These are phyloP conservation scores for Lactarius akahatsu DNA, from an alignment of 768 basidiomycete genomes.

Conservation along the genomic window DNA sequence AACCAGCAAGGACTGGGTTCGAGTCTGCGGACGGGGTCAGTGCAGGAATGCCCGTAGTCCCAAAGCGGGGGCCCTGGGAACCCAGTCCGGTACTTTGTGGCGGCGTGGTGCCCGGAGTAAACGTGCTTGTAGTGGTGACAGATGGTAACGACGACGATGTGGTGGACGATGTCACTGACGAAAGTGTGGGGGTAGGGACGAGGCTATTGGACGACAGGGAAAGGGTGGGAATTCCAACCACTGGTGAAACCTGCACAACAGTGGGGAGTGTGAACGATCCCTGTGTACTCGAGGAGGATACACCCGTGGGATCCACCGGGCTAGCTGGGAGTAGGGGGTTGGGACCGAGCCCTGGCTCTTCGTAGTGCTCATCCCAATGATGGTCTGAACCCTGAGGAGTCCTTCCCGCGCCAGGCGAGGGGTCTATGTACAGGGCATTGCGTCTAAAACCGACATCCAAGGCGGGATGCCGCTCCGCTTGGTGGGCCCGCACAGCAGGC, in stretches of 20 bases:
- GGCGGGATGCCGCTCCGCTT: constrained; percentile 3
- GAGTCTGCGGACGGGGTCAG: background rate
- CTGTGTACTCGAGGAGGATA: background rate
- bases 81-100: background rate
- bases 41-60: background rate
- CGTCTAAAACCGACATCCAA: background rate
- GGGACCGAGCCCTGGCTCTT: background rate
- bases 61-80: background rate
- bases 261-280: background rate
- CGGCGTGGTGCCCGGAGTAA: background rate
- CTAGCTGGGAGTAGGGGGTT: too few species aligned
- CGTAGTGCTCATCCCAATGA: background rate
- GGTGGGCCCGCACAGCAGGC: constrained; percentile 26
- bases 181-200: background rate
- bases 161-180: background rate
- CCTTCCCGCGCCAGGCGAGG: constrained; percentile 16
- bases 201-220: background rate
- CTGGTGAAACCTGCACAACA: constrained; percentile 12
- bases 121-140: background rate
- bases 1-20: background rate
- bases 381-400: background rate
- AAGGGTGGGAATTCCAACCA: background rate
- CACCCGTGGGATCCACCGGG: background rate
- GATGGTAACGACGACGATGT: background rate
- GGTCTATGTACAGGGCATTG: background rate